A percentile compares a stretch with the other conserved stretches of the same genome.
phyloP scores from a whole-genome alignment of 352 stramenopile species.

The Phytopythium cucurbitacearum region DNA sequence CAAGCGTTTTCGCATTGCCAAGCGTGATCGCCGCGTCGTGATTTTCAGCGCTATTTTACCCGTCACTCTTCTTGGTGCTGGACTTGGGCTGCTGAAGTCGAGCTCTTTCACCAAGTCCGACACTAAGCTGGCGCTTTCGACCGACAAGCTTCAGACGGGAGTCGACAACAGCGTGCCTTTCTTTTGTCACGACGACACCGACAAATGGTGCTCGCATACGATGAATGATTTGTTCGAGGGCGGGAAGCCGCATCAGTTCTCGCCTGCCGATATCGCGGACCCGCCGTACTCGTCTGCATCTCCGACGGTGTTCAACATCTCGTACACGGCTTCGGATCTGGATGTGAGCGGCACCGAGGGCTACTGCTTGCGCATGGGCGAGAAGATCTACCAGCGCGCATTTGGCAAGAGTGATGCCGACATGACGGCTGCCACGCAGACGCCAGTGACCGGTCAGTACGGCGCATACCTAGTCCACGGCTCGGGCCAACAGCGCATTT shows the following conservation, averaged over 20 bases:
- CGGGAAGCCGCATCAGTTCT: slow-evolving; percentile 22
- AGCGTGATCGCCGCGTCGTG: slow-evolving; percentile 89
- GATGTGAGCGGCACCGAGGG: slow-evolving; percentile 21
- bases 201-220: slow-evolving; percentile 42
- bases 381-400: slow-evolving; percentile 27
- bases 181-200: slow-evolving; percentile 40
- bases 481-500: slow-evolving; percentile 16
- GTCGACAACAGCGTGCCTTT: slow-evolving; percentile 35
- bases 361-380: slow-evolving; percentile 29
- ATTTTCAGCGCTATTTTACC: slow-evolving; percentile 72
- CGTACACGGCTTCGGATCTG: slow-evolving; percentile 22
- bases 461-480: slow-evolving; percentile 30
- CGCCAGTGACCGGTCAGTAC: slow-evolving; percentile 27
- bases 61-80: slow-evolving; percentile 77
- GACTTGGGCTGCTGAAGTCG: slow-evolving; percentile 71
- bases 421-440: slow-evolving; percentile 70
- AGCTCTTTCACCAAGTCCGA: slow-evolving; percentile 44
- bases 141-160: slow-evolving; percentile 25
- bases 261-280: slow-evolving; percentile 19
- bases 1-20: slow-evolving; percentile 89
- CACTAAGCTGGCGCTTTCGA: slow-evolving; percentile 36
- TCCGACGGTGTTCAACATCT: slow-evolving; percentile 26
- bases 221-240: slow-evolving; percentile 29
- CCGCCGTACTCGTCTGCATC: slow-evolving; percentile 22
- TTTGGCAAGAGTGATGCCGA: slow-evolving; percentile 40